Percentiles rank a stretch among this genome's conserved stretches.
Conservation (phyloP, 495 filamentous ascomycete genomes). For the Hypoxylon rickii region DNA sequence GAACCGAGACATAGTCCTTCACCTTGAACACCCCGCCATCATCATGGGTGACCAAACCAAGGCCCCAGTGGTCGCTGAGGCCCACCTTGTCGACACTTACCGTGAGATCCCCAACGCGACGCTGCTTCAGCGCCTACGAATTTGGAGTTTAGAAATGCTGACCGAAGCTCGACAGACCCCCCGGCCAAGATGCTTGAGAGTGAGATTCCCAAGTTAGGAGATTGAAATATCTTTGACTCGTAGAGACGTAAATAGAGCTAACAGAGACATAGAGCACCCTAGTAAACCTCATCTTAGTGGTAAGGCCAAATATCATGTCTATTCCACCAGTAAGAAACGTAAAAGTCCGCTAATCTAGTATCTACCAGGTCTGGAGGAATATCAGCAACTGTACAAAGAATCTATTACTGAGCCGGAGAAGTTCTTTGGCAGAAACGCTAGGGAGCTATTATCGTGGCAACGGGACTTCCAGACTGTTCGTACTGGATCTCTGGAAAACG, state of each 20-base stretch:
- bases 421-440: slow-evolving; percentile 87
- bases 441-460: slow-evolving; percentile 89
- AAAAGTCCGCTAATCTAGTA: slow-evolving; percentile 18
- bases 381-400: slow-evolving; percentile 91
- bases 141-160: slow-evolving; percentile 15
- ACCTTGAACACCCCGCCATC: slow-evolving; percentile 41
- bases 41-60: slow-evolving; percentile 71
- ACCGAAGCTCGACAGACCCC: slow-evolving; percentile 45
- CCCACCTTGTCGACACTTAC: slow-evolving; percentile 84
- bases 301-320: slow-evolving; percentile 38
- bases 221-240: not conserved
- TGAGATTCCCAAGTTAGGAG: slow-evolving; percentile 45
- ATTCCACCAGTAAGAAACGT: slow-evolving; percentile 3
- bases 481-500: slow-evolving; percentile 73
- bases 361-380: slow-evolving; percentile 70
- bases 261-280: slow-evolving; percentile 56
- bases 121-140: not conserved
- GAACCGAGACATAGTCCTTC: slow-evolving; percentile 29
- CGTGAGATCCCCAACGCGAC: slow-evolving; percentile 52
- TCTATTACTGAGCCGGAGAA: slow-evolving; percentile 88
- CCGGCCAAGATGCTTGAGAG: slow-evolving; percentile 65
- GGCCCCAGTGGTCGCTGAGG: slow-evolving; percentile 76
- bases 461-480: slow-evolving; percentile 90
- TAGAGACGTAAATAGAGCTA: slow-evolving; percentile 31
- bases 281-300: slow-evolving; percentile 60